Percentiles rank a stretch among this genome's conserved stretches.
These are phyloP conservation scores for Circinella umbellata DNA, from an alignment of 371 early-diverging fungal species.

Conservation along the genomic window DNA sequence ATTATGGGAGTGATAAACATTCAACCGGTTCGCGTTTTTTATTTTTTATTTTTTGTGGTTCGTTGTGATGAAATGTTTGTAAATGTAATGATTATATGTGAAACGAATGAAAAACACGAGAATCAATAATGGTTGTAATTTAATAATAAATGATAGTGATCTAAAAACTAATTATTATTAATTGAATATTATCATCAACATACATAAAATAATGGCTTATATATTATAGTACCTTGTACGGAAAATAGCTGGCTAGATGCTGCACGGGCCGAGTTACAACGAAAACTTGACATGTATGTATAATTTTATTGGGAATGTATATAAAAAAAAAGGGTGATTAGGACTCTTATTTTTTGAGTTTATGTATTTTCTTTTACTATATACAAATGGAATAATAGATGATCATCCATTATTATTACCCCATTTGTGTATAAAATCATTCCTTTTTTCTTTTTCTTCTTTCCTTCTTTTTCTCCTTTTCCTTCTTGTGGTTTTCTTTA, in stretches of 20 bases:
- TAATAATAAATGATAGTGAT: no score
- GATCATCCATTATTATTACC: no score
- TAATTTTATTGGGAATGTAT: background rate
- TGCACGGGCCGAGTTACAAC: conserved; percentile 24
- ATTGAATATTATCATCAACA: background rate
- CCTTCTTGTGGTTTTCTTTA: no score
- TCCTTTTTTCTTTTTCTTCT: no score
- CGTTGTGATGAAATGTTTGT: background rate
- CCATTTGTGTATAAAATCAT: no score
- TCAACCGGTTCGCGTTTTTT: background rate
- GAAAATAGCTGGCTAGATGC: conserved; percentile 31
- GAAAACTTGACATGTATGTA: conserved; percentile 30
- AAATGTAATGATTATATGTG: background rate
- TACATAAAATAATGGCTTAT: background rate
- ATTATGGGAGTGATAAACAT: background rate
- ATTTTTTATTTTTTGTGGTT: background rate
- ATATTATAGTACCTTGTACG: conserved; percentile 24
- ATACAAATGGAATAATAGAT: no score
- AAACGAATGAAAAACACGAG: background rate
- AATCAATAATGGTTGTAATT: background rate
- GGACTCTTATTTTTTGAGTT: no score
- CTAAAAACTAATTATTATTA: background rate
- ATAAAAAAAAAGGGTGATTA: no score
- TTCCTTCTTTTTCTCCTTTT: no score
- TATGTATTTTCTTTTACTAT: no score